A percentile compares a stretch with the other conserved stretches of the same genome.
phyloP scores from a whole-genome alignment of 768 basidiomycete genomes.

The Mycena belliarum region DNA sequence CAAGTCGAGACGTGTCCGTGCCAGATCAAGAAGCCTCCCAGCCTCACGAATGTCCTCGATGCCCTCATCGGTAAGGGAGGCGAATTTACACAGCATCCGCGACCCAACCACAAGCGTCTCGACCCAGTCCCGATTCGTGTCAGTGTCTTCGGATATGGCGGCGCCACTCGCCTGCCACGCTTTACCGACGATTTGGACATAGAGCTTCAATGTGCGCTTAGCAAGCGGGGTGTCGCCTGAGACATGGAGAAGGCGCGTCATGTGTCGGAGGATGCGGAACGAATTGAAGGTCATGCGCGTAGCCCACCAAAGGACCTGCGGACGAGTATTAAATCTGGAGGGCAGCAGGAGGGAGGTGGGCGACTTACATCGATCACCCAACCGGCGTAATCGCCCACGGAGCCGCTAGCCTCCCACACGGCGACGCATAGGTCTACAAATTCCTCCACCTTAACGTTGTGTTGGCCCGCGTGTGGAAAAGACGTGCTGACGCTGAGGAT shows the following conservation, averaged over 20 bases:
- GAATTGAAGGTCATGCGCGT: conserved; percentile 94
- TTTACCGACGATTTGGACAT: conserved; percentile 83
- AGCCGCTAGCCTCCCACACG: conserved; percentile 78
- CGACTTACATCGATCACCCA: conserved; percentile 80
- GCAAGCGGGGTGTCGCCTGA: conserved; percentile 63
- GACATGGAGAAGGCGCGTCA: conserved; percentile 71
- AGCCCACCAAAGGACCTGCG: conserved; percentile 89
- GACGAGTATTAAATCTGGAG: neutral
- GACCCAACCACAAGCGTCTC: conserved; percentile 76
- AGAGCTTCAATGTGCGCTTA: conserved; percentile 75
- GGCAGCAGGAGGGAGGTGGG: neutral
- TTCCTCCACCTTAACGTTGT: conserved; percentile 78
- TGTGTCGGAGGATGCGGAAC: conserved; percentile 79
- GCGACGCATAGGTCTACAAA: conserved; percentile 81
- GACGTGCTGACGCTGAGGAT: conserved; percentile 66
- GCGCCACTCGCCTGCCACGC: conserved; percentile 63
- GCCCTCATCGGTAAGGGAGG: conserved; percentile 41
- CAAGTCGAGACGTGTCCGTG: conserved; percentile 51
- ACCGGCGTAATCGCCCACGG: conserved; percentile 58
- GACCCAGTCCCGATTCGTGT: conserved; percentile 73
- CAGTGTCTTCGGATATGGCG: conserved; percentile 46
- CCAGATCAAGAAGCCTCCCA: conserved; percentile 58
- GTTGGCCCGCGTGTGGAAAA: conserved; percentile 82
- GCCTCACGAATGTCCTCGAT: conserved; percentile 67
- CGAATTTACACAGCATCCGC: conserved; percentile 68